Evolutionary conservation across 495 filamentous ascomycete species (phyloP).

Genomic region (Neurospora sp.): DNA sequence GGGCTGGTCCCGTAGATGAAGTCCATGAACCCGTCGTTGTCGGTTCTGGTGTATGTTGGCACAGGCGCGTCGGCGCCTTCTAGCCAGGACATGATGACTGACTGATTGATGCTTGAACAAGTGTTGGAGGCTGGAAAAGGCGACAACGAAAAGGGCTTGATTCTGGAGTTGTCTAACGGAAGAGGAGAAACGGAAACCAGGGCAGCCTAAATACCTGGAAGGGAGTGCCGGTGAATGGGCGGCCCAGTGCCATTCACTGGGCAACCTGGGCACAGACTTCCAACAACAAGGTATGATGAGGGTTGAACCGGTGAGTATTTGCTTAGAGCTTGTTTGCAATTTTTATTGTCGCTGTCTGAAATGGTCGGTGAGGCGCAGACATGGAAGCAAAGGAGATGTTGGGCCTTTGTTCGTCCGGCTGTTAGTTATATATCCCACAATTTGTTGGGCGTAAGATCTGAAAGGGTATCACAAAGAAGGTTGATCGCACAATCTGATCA

Average conservation of each 20-base stretch:
- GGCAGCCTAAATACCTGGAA: no score
- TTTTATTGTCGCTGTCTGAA: neutral
- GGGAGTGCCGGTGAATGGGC: no score
- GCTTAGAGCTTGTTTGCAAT: neutral
- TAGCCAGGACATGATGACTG: neutral
- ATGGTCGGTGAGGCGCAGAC: neutral
- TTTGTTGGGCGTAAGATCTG: neutral
- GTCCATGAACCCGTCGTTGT: neutral
- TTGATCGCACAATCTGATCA: neutral
- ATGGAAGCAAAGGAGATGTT: neutral
- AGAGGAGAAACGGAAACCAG: no score
- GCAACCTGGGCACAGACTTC: no score
- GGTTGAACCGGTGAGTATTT: neutral
- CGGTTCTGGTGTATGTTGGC: constrained; percentile 6
- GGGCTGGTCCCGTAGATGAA: neutral
- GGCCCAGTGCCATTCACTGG: no score
- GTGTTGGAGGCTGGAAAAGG: no score
- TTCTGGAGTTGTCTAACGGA: no score
- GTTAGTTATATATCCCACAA: neutral
- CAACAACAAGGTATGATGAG: neutral
- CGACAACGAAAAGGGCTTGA: no score
- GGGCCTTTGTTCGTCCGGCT: neutral
- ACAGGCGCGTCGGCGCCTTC: constrained; percentile 2
- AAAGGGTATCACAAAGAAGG: neutral
- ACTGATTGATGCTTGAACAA: neutral